Conservation (phyloP, 257 asterid species). For the Haberlea rhodopensis region DNA sequence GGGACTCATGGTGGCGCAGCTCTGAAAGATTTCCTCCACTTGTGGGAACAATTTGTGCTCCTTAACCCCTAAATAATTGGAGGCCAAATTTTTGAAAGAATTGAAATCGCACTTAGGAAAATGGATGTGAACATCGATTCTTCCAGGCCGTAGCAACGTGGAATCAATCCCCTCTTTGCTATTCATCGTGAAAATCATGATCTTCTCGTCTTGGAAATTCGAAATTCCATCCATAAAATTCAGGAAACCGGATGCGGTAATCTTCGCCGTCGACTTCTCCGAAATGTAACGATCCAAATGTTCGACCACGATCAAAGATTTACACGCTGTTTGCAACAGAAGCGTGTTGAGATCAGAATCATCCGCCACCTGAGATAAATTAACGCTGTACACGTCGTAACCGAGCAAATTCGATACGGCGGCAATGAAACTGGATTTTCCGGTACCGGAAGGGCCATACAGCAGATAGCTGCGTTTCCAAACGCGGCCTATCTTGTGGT, state of each 20-base stretch:
- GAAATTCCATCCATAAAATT: slow-evolving; percentile 70
- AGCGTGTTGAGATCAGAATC: slow-evolving; percentile 56
- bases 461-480: slow-evolving; percentile 69
- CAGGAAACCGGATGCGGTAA: slow-evolving; percentile 46
- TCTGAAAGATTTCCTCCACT: slow-evolving; percentile 56
- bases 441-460: slow-evolving; percentile 76
- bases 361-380: slow-evolving; percentile 40
- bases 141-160: slow-evolving; percentile 52
- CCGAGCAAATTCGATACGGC: slow-evolving; percentile 54
- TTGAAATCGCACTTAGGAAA: slow-evolving; percentile 58
- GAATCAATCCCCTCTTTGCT: slow-evolving; percentile 51
- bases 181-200: slow-evolving; percentile 62
- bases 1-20: slow-evolving; percentile 58
- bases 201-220: slow-evolving; percentile 48
- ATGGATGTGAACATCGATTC: slow-evolving; percentile 54
- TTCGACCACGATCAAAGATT: slow-evolving; percentile 59
- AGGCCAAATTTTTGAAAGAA: slow-evolving; percentile 49
- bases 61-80: slow-evolving; percentile 51
- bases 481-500: slow-evolving; percentile 62
- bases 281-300: slow-evolving; percentile 48
- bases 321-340: slow-evolving; percentile 40
- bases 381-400: slow-evolving; percentile 57
- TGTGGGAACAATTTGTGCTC: slow-evolving; percentile 60
- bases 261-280: slow-evolving; percentile 34
- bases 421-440: slow-evolving; percentile 66